Evolutionary conservation across 495 filamentous ascomycete genomes (phyloP).

Genomic region (Glutinoglossum americanum): DNA sequence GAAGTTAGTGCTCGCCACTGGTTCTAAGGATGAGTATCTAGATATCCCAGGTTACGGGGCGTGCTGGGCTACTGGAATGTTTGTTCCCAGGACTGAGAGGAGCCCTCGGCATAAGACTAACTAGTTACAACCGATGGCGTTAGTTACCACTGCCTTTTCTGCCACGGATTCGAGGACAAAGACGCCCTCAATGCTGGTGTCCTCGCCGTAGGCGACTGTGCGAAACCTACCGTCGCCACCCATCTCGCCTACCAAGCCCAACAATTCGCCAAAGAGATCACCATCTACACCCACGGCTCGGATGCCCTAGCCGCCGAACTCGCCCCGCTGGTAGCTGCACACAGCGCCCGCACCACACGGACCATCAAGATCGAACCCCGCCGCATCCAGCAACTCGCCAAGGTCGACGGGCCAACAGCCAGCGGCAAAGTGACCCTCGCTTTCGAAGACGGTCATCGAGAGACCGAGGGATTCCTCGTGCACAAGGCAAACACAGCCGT

Average conservation of each 20-base stretch:
- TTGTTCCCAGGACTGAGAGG: slow-evolving; percentile 5
- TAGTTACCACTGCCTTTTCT: slow-evolving; percentile 28
- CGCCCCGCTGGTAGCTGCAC: not conserved
- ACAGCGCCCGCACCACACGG: not conserved
- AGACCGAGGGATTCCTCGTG: slow-evolving; percentile 4
- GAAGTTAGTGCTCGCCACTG: slow-evolving; percentile 29
- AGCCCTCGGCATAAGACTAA: not conserved
- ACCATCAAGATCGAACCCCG: slow-evolving; percentile 6
- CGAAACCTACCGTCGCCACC: slow-evolving; percentile 4
- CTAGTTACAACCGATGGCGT: not conserved
- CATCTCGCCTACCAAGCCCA: slow-evolving; percentile 10
- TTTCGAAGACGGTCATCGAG: slow-evolving; percentile 2
- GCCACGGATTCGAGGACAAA: slow-evolving; percentile 23
- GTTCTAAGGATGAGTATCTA: slow-evolving; percentile 19
- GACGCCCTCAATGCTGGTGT: slow-evolving; percentile 15
- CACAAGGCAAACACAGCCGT: slow-evolving; percentile 11
- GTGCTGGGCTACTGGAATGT: slow-evolving; percentile 23
- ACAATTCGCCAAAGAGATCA: slow-evolving; percentile 10
- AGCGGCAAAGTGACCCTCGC: not conserved
- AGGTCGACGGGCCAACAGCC: not conserved
- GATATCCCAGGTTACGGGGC: slow-evolving; percentile 20
- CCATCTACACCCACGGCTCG: slow-evolving; percentile 16
- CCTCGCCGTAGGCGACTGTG: slow-evolving; percentile 13
- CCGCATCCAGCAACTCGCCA: slow-evolving; percentile 4
- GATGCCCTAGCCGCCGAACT: not conserved